Evolutionary conservation across 495 filamentous ascomycete species (phyloP).

Genomic region (Annulohypoxylon moriforme): DNA sequence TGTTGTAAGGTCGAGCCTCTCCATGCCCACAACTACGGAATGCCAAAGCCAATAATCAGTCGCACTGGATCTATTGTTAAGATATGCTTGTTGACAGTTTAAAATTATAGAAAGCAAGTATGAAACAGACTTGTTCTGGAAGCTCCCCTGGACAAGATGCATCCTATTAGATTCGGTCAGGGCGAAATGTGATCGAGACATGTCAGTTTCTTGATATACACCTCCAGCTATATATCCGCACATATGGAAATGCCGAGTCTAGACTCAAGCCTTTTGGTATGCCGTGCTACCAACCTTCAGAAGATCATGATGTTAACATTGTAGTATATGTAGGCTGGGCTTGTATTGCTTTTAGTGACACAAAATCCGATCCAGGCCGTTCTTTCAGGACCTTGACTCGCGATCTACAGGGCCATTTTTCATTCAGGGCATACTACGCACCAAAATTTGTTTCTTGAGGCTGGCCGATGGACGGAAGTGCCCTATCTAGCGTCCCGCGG

Average conservation of each 20-base stretch:
- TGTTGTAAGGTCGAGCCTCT: neutral
- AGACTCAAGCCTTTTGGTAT: constrained; percentile 10
- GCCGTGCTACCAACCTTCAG: constrained; percentile 24
- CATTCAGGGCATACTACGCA: constrained; percentile 2
- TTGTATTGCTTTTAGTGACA: constrained; percentile 11
- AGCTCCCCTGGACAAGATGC: neutral
- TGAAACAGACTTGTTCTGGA: neutral
- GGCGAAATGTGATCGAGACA: neutral
- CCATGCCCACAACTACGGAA: too few species aligned
- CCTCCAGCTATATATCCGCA: constrained; percentile 8
- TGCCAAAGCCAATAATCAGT: neutral
- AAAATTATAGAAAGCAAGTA: neutral
- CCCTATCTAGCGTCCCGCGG: constrained; percentile 14
- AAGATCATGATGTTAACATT: constrained; percentile 6
- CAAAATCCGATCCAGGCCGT: constrained; percentile 2
- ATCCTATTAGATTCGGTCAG: neutral
- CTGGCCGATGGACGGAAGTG: constrained; percentile 10
- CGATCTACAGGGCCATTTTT: constrained; percentile 17
- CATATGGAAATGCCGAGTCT: constrained; percentile 21
- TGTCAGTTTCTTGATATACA: neutral
- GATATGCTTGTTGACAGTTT: neutral
- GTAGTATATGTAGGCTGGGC: neutral
- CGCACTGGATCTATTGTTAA: too few species aligned
- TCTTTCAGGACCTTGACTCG: neutral
- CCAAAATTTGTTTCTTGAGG: neutral